Percentiles rank a stretch among this genome's conserved stretches.
These are phyloP conservation scores for Schizochytrium sp. DNA, from an alignment of 108 stramenopile species.

Conservation along the genomic window DNA sequence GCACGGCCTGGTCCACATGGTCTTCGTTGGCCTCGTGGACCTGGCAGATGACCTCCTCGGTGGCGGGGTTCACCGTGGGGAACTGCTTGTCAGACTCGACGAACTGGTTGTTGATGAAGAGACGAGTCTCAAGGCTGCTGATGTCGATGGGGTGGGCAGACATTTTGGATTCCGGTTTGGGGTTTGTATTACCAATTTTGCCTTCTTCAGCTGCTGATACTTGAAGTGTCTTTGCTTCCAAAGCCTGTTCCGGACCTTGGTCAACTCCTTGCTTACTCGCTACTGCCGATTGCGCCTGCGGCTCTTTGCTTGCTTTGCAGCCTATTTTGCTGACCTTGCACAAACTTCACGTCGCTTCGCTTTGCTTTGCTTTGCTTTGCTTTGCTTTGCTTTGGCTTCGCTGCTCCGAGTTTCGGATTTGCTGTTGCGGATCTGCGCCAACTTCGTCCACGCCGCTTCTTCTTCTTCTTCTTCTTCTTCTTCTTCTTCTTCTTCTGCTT, in stretches of 20 bases:
- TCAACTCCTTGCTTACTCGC: no score
- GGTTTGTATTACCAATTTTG: neutral
- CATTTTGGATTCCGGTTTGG: neutral
- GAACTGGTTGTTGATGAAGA: conserved; percentile 65
- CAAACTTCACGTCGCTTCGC: no score
- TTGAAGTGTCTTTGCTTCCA: neutral
- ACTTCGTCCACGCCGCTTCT: neutral
- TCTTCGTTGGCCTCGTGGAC: conserved; percentile 62
- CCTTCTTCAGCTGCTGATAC: neutral
- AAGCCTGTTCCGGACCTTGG: no score
- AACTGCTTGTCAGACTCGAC: conserved; percentile 61
- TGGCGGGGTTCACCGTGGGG: conserved; percentile 60
- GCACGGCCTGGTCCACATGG: conserved; percentile 65
- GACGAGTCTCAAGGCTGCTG: conserved; percentile 4
- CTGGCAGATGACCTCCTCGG: conserved; percentile 61
- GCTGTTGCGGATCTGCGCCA: neutral
- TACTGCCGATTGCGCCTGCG: no score
- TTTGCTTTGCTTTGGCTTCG: neutral
- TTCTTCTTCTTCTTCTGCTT: no score
- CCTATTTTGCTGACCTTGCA: no score
- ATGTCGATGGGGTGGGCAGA: conserved; percentile 42
- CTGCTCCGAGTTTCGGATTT: neutral
- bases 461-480: neutral
- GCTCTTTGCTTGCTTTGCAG: no score
- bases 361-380: neutral